Evolutionary conservation across 2,329 filamentous ascomycete species (phyloP), one percentile per base, ranked within the genome.

Genomic region (Sporothrix phasma): DNA sequence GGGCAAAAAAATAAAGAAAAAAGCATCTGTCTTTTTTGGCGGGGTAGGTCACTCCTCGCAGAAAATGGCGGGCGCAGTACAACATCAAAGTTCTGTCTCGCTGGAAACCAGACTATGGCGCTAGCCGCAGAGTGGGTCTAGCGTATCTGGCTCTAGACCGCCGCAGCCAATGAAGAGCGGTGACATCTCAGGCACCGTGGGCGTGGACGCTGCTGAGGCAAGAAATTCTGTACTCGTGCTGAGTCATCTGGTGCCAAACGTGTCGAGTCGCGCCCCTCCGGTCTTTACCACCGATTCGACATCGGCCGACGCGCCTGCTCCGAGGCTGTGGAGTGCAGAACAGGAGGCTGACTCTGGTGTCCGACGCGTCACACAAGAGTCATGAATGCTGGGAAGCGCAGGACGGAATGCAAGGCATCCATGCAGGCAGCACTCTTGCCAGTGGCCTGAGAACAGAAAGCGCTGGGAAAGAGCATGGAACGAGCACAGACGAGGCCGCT

Each of bases 1-100:
- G 66, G 65, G 58, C 53, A 63, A 65, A 65, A 65, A 60, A 49
- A 54, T 53, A 49, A 41, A 62, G 34, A 34, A 56, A 56, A 64
- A 65, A 62, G 19, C 17, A 51, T 29, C 34, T 31, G 15, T 51
- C 31, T 31, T n/a, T 43, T 60, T 64, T 64, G 62, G 53, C 62
- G 62, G 61, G 61, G 61, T 62, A 62, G 41, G 61, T 62, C 37
- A 4, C 34, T 43, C 17, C 1, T 1, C 34, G 29, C 10, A 26
- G 11, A 13, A 41, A 51, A 53, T 29, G 53, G 11, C 39, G 19
- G 34, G 37, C 24, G 13, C 10, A 22, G 47, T 62, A 62, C 60
- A 31, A 15, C 2, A 0, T 1, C 7, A 22, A 11, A 5, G 17
- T 29, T n/a, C 19, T 53, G 8, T 37, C 15, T 54, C 17, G 51